phyloP scores from a whole-genome alignment of 495 filamentous ascomycete genomes.

The Melanomma pulvis-pyrius region DNA sequence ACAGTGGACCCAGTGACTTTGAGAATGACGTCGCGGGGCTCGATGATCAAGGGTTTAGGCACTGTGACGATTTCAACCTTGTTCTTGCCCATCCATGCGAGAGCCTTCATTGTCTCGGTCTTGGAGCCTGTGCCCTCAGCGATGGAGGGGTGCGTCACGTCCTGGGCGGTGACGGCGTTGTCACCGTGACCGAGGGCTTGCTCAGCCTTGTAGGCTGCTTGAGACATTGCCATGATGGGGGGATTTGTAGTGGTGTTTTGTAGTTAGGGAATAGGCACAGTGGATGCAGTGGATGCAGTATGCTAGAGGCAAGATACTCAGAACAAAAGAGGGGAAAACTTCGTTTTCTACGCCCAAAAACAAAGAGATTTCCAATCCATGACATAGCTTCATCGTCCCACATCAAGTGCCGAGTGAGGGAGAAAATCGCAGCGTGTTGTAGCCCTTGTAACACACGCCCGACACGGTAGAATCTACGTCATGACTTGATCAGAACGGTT shows the following conservation, averaged over 20 bases:
- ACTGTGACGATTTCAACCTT: constrained; percentile 60
- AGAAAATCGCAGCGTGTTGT: background rate
- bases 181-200: constrained; percentile 66
- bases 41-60: constrained; percentile 70
- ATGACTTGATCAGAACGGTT: background rate
- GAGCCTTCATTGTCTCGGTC: constrained; percentile 68
- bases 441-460: background rate
- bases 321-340: background rate
- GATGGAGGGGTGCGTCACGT: constrained; percentile 53
- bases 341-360: constrained; percentile 2
- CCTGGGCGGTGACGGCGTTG: constrained; percentile 59
- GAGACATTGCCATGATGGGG: constrained; percentile 51
- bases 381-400: constrained; percentile 7
- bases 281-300: background rate
- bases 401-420: constrained; percentile 2
- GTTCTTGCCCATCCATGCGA: constrained; percentile 74
- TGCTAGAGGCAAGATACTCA: background rate
- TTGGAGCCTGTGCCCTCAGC: constrained; percentile 48
- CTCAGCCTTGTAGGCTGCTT: constrained; percentile 67
- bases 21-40: constrained; percentile 77
- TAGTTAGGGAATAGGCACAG: background rate
- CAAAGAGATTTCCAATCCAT: constrained; percentile 16
- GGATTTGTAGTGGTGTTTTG: background rate
- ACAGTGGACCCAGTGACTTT: constrained; percentile 84
- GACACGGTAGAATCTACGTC: background rate